Conservation (phyloP, 768 basidiomycete genomes). For the Psilocybe tampanensis region DNA sequence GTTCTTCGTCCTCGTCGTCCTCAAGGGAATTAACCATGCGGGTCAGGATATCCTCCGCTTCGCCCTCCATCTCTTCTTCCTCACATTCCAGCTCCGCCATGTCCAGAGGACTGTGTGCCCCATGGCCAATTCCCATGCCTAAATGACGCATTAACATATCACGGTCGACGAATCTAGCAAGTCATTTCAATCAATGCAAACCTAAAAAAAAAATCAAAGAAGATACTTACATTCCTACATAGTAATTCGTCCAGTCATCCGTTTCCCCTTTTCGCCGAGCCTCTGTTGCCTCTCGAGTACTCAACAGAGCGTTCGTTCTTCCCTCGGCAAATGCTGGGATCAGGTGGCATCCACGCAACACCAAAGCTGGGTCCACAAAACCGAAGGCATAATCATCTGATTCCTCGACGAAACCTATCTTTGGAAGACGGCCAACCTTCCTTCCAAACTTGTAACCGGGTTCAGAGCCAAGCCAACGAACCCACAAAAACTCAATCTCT, state of each 20-base stretch:
- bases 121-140: conserved; percentile 15
- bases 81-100: neutral
- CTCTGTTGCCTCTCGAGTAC: neutral
- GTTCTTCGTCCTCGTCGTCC: too few species aligned
- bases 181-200: neutral
- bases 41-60: neutral
- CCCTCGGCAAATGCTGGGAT: conserved; percentile 34
- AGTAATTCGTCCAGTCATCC: conserved; percentile 30
- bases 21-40: too few species aligned
- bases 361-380: conserved; percentile 34
- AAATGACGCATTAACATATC: conserved; percentile 36
- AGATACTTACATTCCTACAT: conserved; percentile 36
- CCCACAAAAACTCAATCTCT: conserved; percentile 43
- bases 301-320: neutral
- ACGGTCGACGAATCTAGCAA: conserved; percentile 37
- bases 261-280: neutral
- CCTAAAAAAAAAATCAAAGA: neutral
- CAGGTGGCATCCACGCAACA: conserved; percentile 35
- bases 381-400: conserved; percentile 29
- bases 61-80: neutral
- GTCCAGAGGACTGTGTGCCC: neutral
- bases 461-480: conserved; percentile 39
- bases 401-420: conserved; percentile 36
- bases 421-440: conserved; percentile 25
- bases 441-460: conserved; percentile 26